A percentile compares a stretch with the other conserved stretches of the same genome.
Conservation (phyloP, 129 eudicot species). For the Escallonia rubra region DNA sequence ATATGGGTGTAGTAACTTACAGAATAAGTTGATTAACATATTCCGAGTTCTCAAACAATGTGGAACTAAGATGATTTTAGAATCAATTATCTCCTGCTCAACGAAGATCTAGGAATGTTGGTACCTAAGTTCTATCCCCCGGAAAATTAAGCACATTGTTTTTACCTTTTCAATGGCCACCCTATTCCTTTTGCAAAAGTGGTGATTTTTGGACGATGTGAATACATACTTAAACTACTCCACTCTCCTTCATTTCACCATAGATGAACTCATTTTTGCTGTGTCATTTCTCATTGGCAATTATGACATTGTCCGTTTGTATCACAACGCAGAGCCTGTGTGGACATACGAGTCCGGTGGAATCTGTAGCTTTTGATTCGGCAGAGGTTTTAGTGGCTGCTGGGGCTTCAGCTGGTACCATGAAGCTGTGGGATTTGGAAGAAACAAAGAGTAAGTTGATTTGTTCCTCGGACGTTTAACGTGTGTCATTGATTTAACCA, state of each 20-base stretch:
- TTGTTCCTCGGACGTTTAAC: conserved; percentile 5
- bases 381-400: conserved; percentile 77
- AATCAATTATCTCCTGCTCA: not conserved
- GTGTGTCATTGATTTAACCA: not conserved
- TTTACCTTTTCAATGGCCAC: not conserved
- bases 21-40: not conserved
- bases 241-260: not conserved
- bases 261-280: not conserved
- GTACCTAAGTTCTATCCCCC: no score
- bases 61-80: not conserved
- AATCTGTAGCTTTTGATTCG: conserved; percentile 86
- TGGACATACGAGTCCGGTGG: conserved; percentile 92
- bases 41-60: not conserved
- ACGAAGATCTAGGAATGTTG: no score
- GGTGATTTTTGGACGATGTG: not conserved
- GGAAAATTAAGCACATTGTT: not conserved
- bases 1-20: not conserved
- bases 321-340: conserved; percentile 53
- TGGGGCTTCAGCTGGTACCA: conserved; percentile 87
- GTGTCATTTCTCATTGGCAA: not conserved
- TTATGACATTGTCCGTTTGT: not conserved
- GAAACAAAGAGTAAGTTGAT: conserved; percentile 69
- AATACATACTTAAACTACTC: not conserved
- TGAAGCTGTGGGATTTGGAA: conserved; percentile 89
- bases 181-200: not conserved